Percentiles rank a stretch among this genome's conserved stretches.
These are phyloP conservation scores for Globisporangium spinosum DNA, from an alignment of 352 stramenopile genomes.

Conservation along the genomic window DNA sequence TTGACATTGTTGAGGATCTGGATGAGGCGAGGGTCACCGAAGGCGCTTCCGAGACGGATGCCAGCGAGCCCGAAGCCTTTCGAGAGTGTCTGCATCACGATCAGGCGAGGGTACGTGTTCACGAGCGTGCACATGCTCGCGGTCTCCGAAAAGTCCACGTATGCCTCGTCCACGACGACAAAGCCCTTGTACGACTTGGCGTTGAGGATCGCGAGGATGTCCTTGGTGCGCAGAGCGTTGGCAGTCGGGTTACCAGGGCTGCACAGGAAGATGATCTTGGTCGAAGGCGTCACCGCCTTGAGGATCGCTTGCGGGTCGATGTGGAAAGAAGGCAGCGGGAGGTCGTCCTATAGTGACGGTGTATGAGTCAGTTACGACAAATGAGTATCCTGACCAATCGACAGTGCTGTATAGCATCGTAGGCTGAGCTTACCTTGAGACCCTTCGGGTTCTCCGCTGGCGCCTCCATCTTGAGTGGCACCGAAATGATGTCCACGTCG, in stretches of 20 bases:
- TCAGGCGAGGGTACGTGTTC: constrained; percentile 90
- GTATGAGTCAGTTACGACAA: neutral
- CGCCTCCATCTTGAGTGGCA: constrained; percentile 85
- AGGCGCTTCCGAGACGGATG: constrained; percentile 91
- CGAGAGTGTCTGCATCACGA: constrained; percentile 97
- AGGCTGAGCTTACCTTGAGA: constrained; percentile 36
- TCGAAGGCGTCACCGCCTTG: constrained; percentile 76
- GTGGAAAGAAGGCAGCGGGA: constrained; percentile 70
- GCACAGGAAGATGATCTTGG: constrained; percentile 97
- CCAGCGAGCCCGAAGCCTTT: constrained; percentile 98
- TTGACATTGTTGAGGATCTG: constrained; percentile 99
- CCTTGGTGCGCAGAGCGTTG: constrained; percentile 89
- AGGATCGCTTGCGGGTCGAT: constrained; percentile 88
- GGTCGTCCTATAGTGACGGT: constrained; percentile 22
- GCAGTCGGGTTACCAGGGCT: constrained; percentile 97
- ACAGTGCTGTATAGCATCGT: neutral
- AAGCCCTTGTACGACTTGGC: constrained; percentile 87
- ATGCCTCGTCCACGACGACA: constrained; percentile 98
- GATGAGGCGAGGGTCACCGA: constrained; percentile 91
- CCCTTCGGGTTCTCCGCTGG: constrained; percentile 57
- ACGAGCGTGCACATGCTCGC: constrained; percentile 86
- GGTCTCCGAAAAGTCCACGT: constrained; percentile 94
- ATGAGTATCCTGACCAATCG: neutral
- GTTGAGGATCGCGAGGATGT: constrained; percentile 89
- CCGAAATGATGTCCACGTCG: constrained; percentile 92